Evolutionary conservation across 177 flowering plant species (phyloP), one percentile per base, ranked within the genome.

Genomic region (Vitis hybrid): DNA sequence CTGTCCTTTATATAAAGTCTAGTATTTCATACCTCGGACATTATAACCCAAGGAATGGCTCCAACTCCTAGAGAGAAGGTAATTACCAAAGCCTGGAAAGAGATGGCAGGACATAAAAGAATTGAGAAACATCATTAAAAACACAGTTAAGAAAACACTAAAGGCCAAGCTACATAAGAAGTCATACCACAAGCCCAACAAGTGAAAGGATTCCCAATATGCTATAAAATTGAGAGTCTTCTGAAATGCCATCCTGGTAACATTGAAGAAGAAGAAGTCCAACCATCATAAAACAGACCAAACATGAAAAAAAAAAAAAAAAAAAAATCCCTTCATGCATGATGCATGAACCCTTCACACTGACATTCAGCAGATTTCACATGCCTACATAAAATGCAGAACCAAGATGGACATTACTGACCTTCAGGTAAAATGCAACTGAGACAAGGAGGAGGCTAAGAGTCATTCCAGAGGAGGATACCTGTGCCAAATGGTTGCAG

Each of bases 21-120:
- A 61, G 15, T n/a, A 10, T 2, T 32, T 7, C 62, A 19, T 86
- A 94, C 97, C 97, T 94, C 97, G 60, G 98, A 94, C 98, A 94
- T 90, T 70, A 94, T 94, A 66, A 94, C 9, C 98, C 98, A 93
- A 27, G 98, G 97, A 71, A 94, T 91, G 64, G 98, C 85, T 68
- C 98, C 98, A 32, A 94, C 66, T 66, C 98, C 98, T 46, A 93
- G 81, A 56, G 97, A 91, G 79, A 89, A 90, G 19, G 79, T 3
- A 76, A 90, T 58, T 3, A 90, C 88, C 68, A 79, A 61, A 19
- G 76, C 81, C 94, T 90, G 81, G 51, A 73, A 52, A 30, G 18
- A 61, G 56, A 65, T 40, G 46, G 46, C 60, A 54, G 58, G 30
- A 15, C 11, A 24, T 57, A 12, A 70, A 50, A 11, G 55, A n/a